Percentiles rank a stretch among this genome's conserved stretches.
These are phyloP conservation scores for Fusarium floridanum DNA, from an alignment of 2,329 filamentous ascomycete species.

Conservation along the genomic window DNA sequence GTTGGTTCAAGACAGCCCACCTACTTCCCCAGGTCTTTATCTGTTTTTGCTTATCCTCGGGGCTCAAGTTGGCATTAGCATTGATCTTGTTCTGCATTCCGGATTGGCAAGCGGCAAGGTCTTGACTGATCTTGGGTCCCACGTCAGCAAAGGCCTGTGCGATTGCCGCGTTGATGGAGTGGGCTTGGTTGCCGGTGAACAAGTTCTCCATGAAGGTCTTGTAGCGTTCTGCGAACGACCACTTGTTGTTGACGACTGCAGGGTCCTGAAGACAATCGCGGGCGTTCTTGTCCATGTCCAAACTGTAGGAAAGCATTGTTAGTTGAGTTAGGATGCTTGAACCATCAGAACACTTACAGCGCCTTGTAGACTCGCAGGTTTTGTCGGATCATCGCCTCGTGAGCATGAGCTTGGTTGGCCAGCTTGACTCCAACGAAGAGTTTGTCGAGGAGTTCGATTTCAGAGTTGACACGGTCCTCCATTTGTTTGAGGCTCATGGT, in stretches of 20 bases:
- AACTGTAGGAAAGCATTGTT: background rate
- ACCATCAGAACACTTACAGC: background rate
- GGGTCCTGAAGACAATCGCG: background rate
- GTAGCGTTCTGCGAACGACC: background rate
- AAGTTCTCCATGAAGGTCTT: background rate
- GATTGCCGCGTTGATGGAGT: background rate
- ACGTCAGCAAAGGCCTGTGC: background rate
- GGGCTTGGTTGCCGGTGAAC: background rate
- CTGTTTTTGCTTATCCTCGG: background rate
- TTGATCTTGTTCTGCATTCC: background rate
- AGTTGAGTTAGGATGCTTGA: background rate
- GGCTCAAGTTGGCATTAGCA: background rate
- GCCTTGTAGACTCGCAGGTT: background rate
- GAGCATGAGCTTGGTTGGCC: background rate
- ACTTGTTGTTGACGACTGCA: background rate
- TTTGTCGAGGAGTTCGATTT: background rate
- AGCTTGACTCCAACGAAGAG: background rate
- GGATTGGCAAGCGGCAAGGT: background rate
- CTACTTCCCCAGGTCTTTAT: background rate
- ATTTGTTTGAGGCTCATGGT: background rate
- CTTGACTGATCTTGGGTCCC: background rate
- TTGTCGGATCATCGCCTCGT: background rate
- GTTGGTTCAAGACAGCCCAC: background rate
- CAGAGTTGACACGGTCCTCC: background rate
- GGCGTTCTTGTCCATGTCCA: background rate